A percentile compares a stretch with the other conserved stretches of the same genome.
These are phyloP conservation scores for Phytopythium vexans DNA, from an alignment of 352 stramenopile species.

Conservation along the genomic window DNA sequence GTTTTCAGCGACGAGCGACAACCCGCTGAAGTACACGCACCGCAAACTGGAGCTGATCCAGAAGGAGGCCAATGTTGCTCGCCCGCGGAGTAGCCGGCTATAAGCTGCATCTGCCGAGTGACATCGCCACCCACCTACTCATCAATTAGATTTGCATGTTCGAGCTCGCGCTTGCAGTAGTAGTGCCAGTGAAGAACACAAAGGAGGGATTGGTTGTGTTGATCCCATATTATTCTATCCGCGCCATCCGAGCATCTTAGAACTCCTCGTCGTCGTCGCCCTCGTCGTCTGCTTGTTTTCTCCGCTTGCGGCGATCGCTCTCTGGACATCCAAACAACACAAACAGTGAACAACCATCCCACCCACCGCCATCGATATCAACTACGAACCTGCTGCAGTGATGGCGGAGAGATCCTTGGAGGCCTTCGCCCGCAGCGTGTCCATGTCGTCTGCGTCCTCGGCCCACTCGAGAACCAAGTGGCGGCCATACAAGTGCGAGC, in stretches of 20 bases:
- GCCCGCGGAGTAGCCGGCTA: conserved; percentile 65
- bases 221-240: no score
- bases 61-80: conserved; percentile 52
- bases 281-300: conserved; percentile 47
- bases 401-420: conserved; percentile 67
- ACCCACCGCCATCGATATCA: neutral
- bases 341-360: conserved; percentile 3
- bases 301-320: conserved; percentile 60
- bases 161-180: no score
- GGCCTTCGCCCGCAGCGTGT: conserved; percentile 83
- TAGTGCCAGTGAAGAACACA: no score
- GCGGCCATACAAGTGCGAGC: conserved; percentile 98
- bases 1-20: conserved; percentile 42
- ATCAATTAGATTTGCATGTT: no score
- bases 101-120: conserved; percentile 19
- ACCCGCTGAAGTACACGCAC: conserved; percentile 73
- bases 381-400: conserved; percentile 23
- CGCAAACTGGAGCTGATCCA: conserved; percentile 73
- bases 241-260: conserved; percentile 7
- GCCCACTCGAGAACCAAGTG: conserved; percentile 99
- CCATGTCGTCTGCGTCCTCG: conserved; percentile 83
- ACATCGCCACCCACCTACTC: conserved; percentile 2
- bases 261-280: conserved; percentile 46
- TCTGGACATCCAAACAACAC: conserved; percentile 16
- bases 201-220: no score